These are phyloP conservation scores for Ambrosiella xylebori DNA, from an alignment of 2,329 filamentous ascomycete species.

Conservation along the genomic window DNA sequence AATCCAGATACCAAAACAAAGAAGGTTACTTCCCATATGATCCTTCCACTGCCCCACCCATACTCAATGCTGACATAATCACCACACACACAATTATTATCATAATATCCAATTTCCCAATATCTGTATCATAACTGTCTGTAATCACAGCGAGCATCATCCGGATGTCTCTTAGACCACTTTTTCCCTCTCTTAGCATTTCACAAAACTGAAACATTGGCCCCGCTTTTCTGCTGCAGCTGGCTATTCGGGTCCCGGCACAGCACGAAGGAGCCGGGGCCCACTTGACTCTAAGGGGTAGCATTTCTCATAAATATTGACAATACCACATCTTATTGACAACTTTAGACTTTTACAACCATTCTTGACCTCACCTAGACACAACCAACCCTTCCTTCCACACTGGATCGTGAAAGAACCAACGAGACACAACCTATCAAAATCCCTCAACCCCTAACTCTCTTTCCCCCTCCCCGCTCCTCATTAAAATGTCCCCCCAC, in stretches of 20 bases:
- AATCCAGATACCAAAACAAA: neutral
- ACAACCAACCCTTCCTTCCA: too few species aligned
- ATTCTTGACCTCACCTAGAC: too few species aligned
- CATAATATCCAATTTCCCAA: neutral
- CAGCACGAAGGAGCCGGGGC: neutral
- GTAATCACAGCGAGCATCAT: neutral
- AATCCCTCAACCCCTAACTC: neutral
- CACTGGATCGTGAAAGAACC: too few species aligned
- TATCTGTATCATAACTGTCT: neutral
- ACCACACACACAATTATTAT: neutral
- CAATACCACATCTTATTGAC: too few species aligned
- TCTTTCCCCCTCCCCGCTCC: neutral
- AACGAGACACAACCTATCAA: neutral
- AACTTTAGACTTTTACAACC: too few species aligned
- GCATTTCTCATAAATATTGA: too few species aligned
- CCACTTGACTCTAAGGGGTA: neutral
- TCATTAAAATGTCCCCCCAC: slow-evolving; percentile 37
- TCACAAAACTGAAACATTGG: neutral
- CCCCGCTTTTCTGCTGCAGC: neutral
- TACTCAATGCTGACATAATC: neutral
- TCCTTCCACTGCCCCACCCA: neutral
- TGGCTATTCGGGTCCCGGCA: neutral
- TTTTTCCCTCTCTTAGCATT: neutral
- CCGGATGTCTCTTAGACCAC: neutral
- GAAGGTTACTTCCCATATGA: neutral